Conservation (phyloP, 257 asterid genomes). For the Solanum chiquidenum region DNA sequence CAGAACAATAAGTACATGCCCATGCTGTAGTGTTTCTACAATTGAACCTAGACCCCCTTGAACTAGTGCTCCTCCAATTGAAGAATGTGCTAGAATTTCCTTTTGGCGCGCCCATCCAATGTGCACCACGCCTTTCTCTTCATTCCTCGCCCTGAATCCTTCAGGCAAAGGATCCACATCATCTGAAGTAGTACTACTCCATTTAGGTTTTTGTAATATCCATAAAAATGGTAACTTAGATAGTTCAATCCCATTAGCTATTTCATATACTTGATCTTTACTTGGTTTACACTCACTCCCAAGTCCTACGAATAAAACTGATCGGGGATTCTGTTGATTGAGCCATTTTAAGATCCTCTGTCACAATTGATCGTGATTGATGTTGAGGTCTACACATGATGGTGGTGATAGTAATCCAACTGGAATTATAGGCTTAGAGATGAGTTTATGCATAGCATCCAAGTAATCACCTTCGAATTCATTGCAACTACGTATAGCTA, state of each 20-base stretch:
- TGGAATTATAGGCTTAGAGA: conserved; percentile 6
- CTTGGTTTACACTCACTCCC: conserved; percentile 6
- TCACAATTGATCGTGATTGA: not conserved
- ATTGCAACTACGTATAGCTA: not conserved
- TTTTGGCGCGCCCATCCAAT: conserved; percentile 35
- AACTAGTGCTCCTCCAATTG: conserved; percentile 14
- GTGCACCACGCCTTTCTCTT: conserved; percentile 17
- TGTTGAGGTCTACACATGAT: not conserved
- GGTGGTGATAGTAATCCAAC: conserved; percentile 16
- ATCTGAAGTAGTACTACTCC: not conserved
- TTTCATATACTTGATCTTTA: conserved; percentile 15
- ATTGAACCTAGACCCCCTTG: conserved; percentile 29
- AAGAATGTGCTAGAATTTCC: conserved; percentile 31
- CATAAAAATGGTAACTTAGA: conserved; percentile 14
- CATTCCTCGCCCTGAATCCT: not conserved
- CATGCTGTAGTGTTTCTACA: conserved; percentile 12
- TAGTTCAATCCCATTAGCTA: conserved; percentile 17
- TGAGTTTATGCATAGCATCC: not conserved
- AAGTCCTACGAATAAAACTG: conserved; percentile 16
- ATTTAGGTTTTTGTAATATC: conserved; percentile 8
- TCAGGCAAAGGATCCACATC: not conserved
- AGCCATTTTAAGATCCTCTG: conserved; percentile 15
- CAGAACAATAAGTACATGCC: conserved; percentile 9
- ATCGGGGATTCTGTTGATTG: not conserved
- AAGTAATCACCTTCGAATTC: conserved; percentile 13